A percentile compares a stretch with the other conserved stretches of the same genome.
Evolutionary conservation across 2,329 filamentous ascomycete species (phyloP).

Genomic region (Tolypocladium pustulatum): DNA sequence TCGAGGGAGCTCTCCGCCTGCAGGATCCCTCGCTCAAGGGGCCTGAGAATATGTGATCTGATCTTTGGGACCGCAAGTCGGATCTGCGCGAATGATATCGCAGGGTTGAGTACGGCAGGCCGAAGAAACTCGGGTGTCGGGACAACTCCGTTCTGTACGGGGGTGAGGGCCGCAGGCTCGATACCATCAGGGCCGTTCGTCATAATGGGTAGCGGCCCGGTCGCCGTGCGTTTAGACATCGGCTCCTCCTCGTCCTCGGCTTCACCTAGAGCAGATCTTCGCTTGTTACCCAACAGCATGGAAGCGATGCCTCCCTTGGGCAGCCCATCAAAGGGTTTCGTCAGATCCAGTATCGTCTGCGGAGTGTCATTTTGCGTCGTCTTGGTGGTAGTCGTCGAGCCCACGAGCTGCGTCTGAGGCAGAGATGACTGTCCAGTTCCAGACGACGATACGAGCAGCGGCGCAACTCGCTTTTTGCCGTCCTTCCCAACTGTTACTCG

Average conservation of each 20-base stretch:
- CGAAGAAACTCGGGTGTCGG: constrained; percentile 75
- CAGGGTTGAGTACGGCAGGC: constrained; percentile 76
- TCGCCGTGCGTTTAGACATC: constrained; percentile 39
- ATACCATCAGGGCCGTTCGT: constrained; percentile 68
- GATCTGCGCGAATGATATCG: constrained; percentile 70
- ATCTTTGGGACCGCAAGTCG: constrained; percentile 82
- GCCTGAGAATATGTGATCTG: constrained; percentile 69
- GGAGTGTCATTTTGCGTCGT: constrained; percentile 59
- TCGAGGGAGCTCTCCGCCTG: constrained; percentile 42
- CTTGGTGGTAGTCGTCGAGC: constrained; percentile 54
- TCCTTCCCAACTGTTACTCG: constrained; percentile 93
- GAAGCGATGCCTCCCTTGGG: constrained; percentile 80
- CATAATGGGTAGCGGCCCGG: constrained; percentile 64
- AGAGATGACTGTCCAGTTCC: constrained; percentile 79
- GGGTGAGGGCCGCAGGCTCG: constrained; percentile 59
- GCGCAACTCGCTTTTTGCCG: constrained; percentile 90
- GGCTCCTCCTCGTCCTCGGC: constrained; percentile 64
- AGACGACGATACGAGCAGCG: constrained; percentile 81
- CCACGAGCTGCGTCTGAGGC: constrained; percentile 79
- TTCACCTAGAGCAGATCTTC: constrained; percentile 65
- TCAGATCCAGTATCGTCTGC: constrained; percentile 77
- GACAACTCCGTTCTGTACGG: constrained; percentile 48
- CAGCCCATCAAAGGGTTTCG: constrained; percentile 86
- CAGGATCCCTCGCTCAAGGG: constrained; percentile 58
- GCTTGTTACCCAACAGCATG: constrained; percentile 85